A percentile compares a stretch with the other conserved stretches of the same genome.
phyloP scores from a whole-genome alignment of 768 basidiomycete species.

The Lentinula raphanica region DNA sequence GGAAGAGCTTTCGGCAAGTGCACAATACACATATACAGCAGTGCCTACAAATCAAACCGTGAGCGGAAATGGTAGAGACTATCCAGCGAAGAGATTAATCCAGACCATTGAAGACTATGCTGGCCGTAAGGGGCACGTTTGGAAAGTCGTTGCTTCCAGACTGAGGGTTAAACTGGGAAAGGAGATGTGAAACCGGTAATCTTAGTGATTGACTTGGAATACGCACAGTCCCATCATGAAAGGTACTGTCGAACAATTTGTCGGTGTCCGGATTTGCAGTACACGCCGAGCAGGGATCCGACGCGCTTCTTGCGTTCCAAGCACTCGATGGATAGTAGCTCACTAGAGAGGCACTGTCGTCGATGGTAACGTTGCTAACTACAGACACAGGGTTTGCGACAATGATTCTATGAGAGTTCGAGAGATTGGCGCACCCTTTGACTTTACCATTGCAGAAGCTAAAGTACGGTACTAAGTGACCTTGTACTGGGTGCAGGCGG shows the following conservation, averaged over 20 bases:
- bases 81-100: background rate
- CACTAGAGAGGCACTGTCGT: slow-evolving; percentile 19
- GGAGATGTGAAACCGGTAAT: background rate
- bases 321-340: slow-evolving; percentile 13
- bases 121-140: slow-evolving; percentile 20
- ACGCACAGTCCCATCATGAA: slow-evolving; percentile 17
- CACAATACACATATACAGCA: slow-evolving; percentile 40
- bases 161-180: slow-evolving; percentile 11
- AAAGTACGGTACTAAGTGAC: too few species aligned
- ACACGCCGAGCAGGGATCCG: slow-evolving; percentile 14
- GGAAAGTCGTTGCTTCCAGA: slow-evolving; percentile 12
- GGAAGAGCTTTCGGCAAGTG: slow-evolving; percentile 21
- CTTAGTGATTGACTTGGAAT: background rate
- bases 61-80: background rate
- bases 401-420: background rate
- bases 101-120: slow-evolving; percentile 31
- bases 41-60: slow-evolving; percentile 23
- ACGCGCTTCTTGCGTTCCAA: slow-evolving; percentile 16
- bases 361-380: slow-evolving; percentile 25
- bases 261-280: slow-evolving; percentile 13
- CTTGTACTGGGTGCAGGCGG: too few species aligned
- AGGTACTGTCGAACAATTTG: slow-evolving; percentile 15
- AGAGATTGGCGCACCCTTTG: background rate
- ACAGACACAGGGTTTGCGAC: slow-evolving; percentile 10
- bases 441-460: background rate